A percentile compares a stretch with the other conserved stretches of the same genome.
phyloP scores from a whole-genome alignment of 2,329 filamentous ascomycete genomes.

The Delphinella strobiligena region DNA sequence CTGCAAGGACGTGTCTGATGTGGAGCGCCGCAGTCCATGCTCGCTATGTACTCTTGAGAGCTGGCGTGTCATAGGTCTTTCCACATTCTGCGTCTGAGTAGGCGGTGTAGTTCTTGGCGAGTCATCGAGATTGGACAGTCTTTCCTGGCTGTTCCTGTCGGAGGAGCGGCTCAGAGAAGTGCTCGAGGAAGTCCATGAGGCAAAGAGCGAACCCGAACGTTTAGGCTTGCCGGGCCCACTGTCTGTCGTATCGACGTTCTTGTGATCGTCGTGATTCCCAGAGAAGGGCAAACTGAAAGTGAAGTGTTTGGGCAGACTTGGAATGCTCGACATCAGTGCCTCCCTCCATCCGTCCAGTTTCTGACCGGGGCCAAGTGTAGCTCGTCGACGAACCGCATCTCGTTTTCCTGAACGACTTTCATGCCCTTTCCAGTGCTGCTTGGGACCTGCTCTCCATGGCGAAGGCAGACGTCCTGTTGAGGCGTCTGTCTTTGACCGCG shows the following conservation, averaged over 20 bases:
- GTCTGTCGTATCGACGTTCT: background rate
- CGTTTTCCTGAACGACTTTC: conserved; percentile 27
- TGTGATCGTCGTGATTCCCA: conserved; percentile 3
- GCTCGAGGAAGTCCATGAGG: conserved; percentile 1
- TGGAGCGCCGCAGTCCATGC: conserved; percentile 42
- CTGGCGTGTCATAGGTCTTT: background rate
- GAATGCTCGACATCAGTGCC: conserved; percentile 17
- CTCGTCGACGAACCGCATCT: conserved; percentile 25
- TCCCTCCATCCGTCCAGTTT: conserved; percentile 14
- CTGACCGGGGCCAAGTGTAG: conserved; percentile 25
- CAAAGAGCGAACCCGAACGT: conserved; percentile 6
- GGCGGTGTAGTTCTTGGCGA: too few species aligned
- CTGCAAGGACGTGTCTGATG: conserved; percentile 65
- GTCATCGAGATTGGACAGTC: too few species aligned
- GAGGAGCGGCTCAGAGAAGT: background rate
- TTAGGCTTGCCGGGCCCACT: background rate
- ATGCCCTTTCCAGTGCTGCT: conserved; percentile 22
- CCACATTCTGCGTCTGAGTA: too few species aligned
- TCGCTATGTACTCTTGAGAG: background rate
- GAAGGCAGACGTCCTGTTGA: conserved; percentile 25
- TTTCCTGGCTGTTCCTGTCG: too few species aligned
- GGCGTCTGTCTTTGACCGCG: background rate
- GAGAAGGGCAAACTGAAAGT: conserved; percentile 17
- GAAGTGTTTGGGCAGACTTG: conserved; percentile 19
- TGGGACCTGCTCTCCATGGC: conserved; percentile 31